Percentiles rank a stretch among this genome's conserved stretches.
Evolutionary conservation across 495 filamentous ascomycete species (phyloP).

Genomic region (Trypethelium eluteriae): DNA sequence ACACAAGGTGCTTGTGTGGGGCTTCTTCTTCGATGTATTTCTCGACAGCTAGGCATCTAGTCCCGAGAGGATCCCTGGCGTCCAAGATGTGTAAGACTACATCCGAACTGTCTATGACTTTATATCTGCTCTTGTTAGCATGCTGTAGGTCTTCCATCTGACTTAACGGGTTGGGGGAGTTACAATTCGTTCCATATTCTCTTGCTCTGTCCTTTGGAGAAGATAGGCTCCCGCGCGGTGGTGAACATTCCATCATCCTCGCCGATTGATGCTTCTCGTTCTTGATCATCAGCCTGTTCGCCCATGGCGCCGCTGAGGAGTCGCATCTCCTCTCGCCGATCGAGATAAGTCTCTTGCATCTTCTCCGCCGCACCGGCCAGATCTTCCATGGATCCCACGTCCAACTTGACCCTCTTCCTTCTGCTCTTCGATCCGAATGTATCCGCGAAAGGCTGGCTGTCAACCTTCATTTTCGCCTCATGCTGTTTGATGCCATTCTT

Average conservation of each 20-base stretch:
- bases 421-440: constrained; percentile 92
- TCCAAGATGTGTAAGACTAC: constrained; percentile 39
- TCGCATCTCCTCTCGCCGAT: constrained; percentile 64
- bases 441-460: constrained; percentile 74
- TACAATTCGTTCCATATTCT: constrained; percentile 97
- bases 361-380: constrained; percentile 69
- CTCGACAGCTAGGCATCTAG: constrained; percentile 66
- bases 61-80: constrained; percentile 37
- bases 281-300: constrained; percentile 36
- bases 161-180: no score
- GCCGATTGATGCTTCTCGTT: constrained; percentile 38
- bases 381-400: constrained; percentile 69
- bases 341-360: constrained; percentile 69
- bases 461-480: constrained; percentile 86
- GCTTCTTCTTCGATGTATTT: constrained; percentile 91
- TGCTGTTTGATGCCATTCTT: constrained; percentile 85
- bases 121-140: constrained; percentile 38
- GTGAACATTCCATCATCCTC: constrained; percentile 50
- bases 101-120: constrained; percentile 45
- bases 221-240: constrained; percentile 77
- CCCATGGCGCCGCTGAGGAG: constrained; percentile 60
- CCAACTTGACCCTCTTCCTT: constrained; percentile 82
- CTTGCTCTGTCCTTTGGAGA: constrained; percentile 87
- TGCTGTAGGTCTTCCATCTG: no score
- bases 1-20: constrained; percentile 89